phyloP scores from a whole-genome alignment of 179 eudicot species.

The Beta macrorhiza region DNA sequence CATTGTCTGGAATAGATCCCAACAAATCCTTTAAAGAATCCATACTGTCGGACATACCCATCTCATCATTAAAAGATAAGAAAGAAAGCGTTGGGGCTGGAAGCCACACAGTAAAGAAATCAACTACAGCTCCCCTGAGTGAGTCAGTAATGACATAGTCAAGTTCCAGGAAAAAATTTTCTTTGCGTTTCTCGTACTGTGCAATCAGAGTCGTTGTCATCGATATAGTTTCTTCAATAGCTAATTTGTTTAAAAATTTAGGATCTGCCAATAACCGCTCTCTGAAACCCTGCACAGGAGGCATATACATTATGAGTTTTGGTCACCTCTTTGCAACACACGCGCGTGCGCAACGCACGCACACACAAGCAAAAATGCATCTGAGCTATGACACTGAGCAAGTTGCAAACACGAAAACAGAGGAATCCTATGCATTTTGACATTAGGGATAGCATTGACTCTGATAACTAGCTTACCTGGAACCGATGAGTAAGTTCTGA shows the following conservation, averaged over 20 bases:
- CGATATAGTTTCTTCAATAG: conserved; percentile 89
- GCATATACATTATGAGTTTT: conserved; percentile 14
- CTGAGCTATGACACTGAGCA: not conserved
- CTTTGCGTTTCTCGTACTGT: conserved; percentile 86
- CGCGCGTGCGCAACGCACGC: not conserved
- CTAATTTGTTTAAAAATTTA: conserved; percentile 74
- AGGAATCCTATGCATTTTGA: not conserved
- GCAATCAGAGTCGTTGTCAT: conserved; percentile 84
- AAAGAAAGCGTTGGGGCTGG: conserved; percentile 95
- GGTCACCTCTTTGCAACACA: not conserved
- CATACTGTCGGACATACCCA: conserved; percentile 50
- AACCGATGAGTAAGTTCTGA: conserved; percentile 82
- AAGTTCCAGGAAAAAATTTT: conserved; percentile 76
- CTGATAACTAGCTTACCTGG: conserved; percentile 51
- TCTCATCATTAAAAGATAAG: conserved; percentile 57
- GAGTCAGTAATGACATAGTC: conserved; percentile 89
- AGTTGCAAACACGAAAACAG: not conserved
- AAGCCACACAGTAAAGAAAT: conserved; percentile 96
- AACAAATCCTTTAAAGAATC: conserved; percentile 74
- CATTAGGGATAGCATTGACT: not conserved
- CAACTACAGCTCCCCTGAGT: conserved; percentile 78
- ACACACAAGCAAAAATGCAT: not conserved
- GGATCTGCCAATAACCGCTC: conserved; percentile 96
- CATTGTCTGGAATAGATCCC: conserved; percentile 92
- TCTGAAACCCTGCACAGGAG: conserved; percentile 76